Percentiles rank a stretch among this genome's conserved stretches.
These are phyloP conservation scores for Metarhizium rileyi DNA, from an alignment of 2,329 filamentous ascomycete species.

Conservation along the genomic window DNA sequence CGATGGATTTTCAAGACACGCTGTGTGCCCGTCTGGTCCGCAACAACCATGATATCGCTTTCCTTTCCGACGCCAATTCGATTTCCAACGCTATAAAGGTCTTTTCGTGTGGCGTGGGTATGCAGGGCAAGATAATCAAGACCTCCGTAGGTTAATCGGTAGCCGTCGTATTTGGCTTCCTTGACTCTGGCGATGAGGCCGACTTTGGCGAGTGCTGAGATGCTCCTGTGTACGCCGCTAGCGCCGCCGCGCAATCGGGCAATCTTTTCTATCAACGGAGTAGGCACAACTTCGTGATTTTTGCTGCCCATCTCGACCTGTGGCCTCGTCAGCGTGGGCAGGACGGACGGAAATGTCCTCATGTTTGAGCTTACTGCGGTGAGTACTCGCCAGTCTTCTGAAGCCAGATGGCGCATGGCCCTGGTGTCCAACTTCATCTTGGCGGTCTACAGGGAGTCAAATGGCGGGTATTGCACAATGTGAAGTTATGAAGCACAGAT, in stretches of 20 bases:
- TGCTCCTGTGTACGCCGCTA: constrained; percentile 73
- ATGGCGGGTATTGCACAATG: neutral
- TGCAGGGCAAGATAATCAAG: constrained; percentile 96
- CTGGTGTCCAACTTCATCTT: constrained; percentile 92
- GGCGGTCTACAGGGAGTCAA: neutral
- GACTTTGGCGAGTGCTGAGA: constrained; percentile 84
- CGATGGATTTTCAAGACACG: constrained; percentile 91
- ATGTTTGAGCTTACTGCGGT: constrained; percentile 58
- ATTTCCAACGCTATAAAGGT: constrained; percentile 85
- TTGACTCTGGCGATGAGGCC: constrained; percentile 87
- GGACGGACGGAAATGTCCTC: neutral
- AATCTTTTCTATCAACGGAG: constrained; percentile 74
- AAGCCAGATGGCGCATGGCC: constrained; percentile 80
- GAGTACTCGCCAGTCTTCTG: constrained; percentile 92
- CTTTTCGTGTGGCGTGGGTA: constrained; percentile 68
- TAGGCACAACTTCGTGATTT: constrained; percentile 96
- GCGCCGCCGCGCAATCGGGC: constrained; percentile 70
- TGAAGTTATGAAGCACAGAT: neutral
- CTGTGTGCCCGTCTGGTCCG: constrained; percentile 66
- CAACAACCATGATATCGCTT: constrained; percentile 92
- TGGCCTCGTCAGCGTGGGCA: neutral
- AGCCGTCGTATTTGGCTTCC: constrained; percentile 95
- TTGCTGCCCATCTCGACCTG: constrained; percentile 90
- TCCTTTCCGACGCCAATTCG: constrained; percentile 96
- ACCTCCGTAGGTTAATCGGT: constrained; percentile 91